Evolutionary conservation across 1,284 basidiomycete genomes (phyloP), one percentile per base, ranked within the genome.

Genomic region (Anthracocystis panici-leucophaei): DNA sequence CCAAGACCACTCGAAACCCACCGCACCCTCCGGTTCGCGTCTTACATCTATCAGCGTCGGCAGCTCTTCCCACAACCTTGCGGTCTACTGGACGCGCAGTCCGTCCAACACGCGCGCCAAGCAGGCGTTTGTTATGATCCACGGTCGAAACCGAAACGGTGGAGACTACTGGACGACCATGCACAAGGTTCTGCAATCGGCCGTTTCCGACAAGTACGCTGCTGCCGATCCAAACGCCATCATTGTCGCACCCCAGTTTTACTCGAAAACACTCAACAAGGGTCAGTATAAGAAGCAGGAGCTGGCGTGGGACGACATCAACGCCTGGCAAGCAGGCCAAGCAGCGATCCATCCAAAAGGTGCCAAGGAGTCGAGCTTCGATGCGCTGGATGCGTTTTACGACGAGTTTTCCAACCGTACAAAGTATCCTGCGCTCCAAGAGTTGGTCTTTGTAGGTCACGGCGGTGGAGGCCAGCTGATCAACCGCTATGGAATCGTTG

Each of bases 381-480:
- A 84, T 33, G 82, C 82, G 0, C 55, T 84, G 35, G 80, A 83
- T 56, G 72, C 75, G 4, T 52, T 84, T 11, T 59, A 80, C 33
- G 81, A 79, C 44, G 45, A 75, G 14, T 82, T 85, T 38, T 40
- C 61, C 40, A 66, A 83, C 55, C 21, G 40, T 6, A 55, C 64
- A 16, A 61, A 65, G 21, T 85, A 79, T 52, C 82, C 82, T 0
- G 42, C 23, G 14, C 41, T 85, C 49, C 61, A 75, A 31, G 78
- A 79, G n/a, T 54, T 85, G n/a, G 81, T 80, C 10, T 65, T 83
- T 42, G 79, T 84, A 12, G 83, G 83, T 11, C 83, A 85, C 46
- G 83, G 83, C 11, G 83, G 83, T n/a, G 83, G 83, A 31, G 83
- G 73, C 7, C 83, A 85, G 38, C 57, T 84, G 12, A 79, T 82